Base-by-base conservation (phyloP, 1,139 yeast species). In the Saccharomyces hybrid region DNA sequence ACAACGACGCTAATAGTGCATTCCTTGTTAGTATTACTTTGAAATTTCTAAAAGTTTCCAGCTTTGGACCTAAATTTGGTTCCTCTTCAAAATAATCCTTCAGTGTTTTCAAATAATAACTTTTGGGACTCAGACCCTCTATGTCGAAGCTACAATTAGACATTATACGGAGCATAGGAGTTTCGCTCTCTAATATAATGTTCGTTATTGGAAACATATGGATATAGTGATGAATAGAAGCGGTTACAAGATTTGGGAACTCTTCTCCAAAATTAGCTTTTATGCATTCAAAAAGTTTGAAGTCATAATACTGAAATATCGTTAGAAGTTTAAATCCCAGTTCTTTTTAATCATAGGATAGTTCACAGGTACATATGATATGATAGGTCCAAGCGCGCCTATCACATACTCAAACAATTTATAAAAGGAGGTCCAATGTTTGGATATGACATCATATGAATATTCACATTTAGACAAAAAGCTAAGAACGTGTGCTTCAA, bases 1-100 rank as follows among this genome's bases (percentile, higher is more conserved):
- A 52, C 8, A 51, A 16, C 7, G 53, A 56, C 8, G 59, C 47
- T 14, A 38, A 9, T 2, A 38, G 12, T 38, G 44, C 44, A 38
- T 38, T 38, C 14, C 44, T 38, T 11, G 44, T 38, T 8, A 38
- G 5, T 38, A 38, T 7, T 4, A 38, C 26, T 16, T 38, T 38
- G 3, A 38, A 38, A 38, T 38, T 38, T 12, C 11, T 38, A 12
- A 38, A 38, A 38, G 44, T 38, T 38, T 38, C 44, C 44, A 38
- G 26, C n/a, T 11, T 38, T 16, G 44, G 44, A 5, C 24, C 24
- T 19, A 38, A 38, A 19, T 38, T 38, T 16, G 44, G 7, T 38
- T 38, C 44, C 44, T 38, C 24, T 2, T 9, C 12, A 9, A 3
- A 38, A 16, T 38, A 38, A 4, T 9, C 12, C 24, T 9, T 38